Base-by-base conservation (phyloP, 805 yeast species). In the Suhomyces vadensis region DNA sequence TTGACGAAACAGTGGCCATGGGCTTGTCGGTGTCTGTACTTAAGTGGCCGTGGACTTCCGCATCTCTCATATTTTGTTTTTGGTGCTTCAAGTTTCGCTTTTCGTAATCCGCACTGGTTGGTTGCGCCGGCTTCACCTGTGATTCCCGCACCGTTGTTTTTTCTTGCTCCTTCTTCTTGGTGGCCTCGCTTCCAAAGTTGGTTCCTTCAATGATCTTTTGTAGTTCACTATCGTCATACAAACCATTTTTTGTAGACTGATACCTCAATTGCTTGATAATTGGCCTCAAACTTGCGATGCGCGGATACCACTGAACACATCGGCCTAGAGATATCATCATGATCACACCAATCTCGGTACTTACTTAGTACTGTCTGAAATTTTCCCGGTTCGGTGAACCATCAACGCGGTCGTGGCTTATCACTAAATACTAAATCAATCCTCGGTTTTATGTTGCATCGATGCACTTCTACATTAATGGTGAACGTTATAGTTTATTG, bases 141-240 rank as follows among this genome's bases (percentile, higher is more conserved):
- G 22, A 19, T 7, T 33, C 37, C 14, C 24, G 22, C 24, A 20
- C 37, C 20, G 10, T 20, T 11, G 37, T 10, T n/a, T 19, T 11
- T 20, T 33, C 24, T 9, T 33, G 17, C 17, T 20, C 26, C 19
- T 48, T 37, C 42, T 43, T 43, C 37, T 44, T 39, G 31, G 37
- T 42, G 20, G 37, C 41, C 39, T 46, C 40, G 31, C 31, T 48
- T 4, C 67, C 65, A 44, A 67, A 55, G 46, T 63, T 68, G n/a
- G 70, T 57, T n/a, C 66, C 53, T 43, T 62, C 69, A 7, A 68
- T 65, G 26, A 68, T 68, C 37, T 62, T 58, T 31, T 56, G 54
- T 11, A 68, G 52, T 39, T 63, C 64, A 16, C 51, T 56, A 29
- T 67, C 73, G 36, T 60, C 52, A 35, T 38, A 29, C 29, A 43